Conservation (phyloP, 2,329 filamentous ascomycete species). For the Fusarium annulatum region DNA sequence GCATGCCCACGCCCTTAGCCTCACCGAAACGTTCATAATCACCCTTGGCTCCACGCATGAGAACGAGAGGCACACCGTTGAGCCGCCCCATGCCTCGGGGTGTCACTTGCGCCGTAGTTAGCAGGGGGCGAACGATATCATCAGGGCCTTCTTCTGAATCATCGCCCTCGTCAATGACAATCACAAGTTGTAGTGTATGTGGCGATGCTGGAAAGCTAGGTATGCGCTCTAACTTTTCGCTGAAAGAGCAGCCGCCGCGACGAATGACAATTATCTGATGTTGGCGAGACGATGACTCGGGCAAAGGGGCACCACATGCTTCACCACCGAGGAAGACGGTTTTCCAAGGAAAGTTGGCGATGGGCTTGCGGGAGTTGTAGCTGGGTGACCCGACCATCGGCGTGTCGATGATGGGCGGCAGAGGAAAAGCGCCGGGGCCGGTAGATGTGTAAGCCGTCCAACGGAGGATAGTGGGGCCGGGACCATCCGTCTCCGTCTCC, state of each 20-base stretch:
- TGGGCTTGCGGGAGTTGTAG: slow-evolving; percentile 53
- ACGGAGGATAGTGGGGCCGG: slow-evolving; percentile 58
- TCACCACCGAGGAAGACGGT: slow-evolving; percentile 77
- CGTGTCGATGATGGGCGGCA: slow-evolving; percentile 73
- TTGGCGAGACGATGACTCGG: slow-evolving; percentile 61
- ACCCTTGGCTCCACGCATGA: slow-evolving; percentile 77
- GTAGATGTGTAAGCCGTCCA: slow-evolving; percentile 65
- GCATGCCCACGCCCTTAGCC: slow-evolving; percentile 77
- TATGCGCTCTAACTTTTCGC: slow-evolving; percentile 85
- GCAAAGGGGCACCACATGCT: slow-evolving; percentile 70
- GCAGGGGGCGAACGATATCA: slow-evolving; percentile 68
- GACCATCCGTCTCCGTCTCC: slow-evolving; percentile 44
- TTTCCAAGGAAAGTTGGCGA: slow-evolving; percentile 71
- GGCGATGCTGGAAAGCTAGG: slow-evolving; percentile 75
- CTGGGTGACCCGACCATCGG: slow-evolving; percentile 55
- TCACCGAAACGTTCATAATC: slow-evolving; percentile 70
- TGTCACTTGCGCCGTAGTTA: slow-evolving; percentile 80
- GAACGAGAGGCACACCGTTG: slow-evolving; percentile 82
- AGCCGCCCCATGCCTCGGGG: slow-evolving; percentile 75
- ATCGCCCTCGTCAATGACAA: slow-evolving; percentile 73
- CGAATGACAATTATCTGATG: slow-evolving; percentile 85
- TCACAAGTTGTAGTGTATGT: slow-evolving; percentile 78
- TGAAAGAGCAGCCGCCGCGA: slow-evolving; percentile 87
- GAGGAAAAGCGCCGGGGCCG: slow-evolving; percentile 71
- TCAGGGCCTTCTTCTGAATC: slow-evolving; percentile 43